These are phyloP conservation scores for Penicillium sp. DNA, from an alignment of 2,329 filamentous ascomycete genomes.

Conservation along the genomic window DNA sequence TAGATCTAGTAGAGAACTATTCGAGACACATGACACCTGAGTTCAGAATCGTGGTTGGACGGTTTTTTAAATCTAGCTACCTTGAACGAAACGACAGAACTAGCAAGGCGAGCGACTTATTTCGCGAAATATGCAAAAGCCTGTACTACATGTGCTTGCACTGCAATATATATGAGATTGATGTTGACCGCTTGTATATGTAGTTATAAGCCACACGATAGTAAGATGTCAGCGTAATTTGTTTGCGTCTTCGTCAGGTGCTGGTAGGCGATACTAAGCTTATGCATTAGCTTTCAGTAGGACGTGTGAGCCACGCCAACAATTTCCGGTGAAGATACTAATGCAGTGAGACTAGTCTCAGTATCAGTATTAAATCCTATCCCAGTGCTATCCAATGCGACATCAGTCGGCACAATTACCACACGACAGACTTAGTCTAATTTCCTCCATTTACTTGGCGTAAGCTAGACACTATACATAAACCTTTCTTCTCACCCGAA, in stretches of 20 bases:
- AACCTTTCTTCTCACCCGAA: background rate
- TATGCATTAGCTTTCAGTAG: background rate
- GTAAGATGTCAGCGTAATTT: background rate
- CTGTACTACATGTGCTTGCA: background rate
- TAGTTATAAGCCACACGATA: background rate
- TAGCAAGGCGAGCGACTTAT: too few species aligned
- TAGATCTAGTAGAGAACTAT: background rate
- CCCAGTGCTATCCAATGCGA: background rate
- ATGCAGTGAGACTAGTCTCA: background rate
- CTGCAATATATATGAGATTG: background rate
- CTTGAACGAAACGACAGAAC: too few species aligned
- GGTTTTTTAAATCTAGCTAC: too few species aligned
- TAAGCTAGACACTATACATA: background rate
- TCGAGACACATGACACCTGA: too few species aligned
- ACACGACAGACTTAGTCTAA: background rate
- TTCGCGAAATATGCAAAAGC: too few species aligned
- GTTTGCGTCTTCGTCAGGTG: background rate
- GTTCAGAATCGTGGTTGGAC: too few species aligned
- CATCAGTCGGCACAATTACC: background rate
- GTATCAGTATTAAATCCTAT: background rate
- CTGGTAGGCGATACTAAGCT: background rate
- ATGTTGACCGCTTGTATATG: background rate
- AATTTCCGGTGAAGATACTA: background rate
- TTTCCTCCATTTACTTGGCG: background rate
- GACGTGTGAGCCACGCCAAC: background rate